Evolutionary conservation across 2,329 filamentous ascomycete genomes (phyloP).

Genomic region (Meredithiella fracta): DNA sequence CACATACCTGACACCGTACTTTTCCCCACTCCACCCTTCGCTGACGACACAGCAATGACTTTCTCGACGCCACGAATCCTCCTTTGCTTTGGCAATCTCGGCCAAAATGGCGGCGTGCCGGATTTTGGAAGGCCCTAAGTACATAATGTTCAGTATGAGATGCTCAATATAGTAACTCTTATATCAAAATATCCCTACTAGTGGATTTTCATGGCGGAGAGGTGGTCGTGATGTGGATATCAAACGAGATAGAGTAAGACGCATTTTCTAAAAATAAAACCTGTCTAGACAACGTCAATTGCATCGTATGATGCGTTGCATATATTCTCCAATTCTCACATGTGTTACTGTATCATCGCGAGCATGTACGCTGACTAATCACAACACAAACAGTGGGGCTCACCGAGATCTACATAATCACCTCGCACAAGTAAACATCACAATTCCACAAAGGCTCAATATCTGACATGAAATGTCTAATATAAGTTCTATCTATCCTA

Average conservation of each 20-base stretch:
- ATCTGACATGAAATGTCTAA: neutral
- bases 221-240: constrained; percentile 26
- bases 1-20: constrained; percentile 68
- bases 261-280: constrained; percentile 18
- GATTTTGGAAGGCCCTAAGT: constrained; percentile 67
- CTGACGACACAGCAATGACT: constrained; percentile 90
- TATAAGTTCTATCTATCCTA: constrained; percentile 3
- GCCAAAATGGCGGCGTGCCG: constrained; percentile 38
- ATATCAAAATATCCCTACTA: constrained; percentile 40
- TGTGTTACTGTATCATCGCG: neutral
- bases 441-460: too few relatives aligned
- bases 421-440: too few relatives aligned
- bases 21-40: constrained; percentile 96
- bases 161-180: neutral
- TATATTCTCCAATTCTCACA: too few relatives aligned
- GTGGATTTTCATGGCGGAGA: constrained; percentile 61
- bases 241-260: constrained; percentile 18
- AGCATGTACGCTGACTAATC: neutral
- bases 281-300: neutral
- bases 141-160: neutral
- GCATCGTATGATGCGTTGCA: neutral
- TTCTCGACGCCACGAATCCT: constrained; percentile 74
- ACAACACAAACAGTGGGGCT: neutral
- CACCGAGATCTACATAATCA: too few relatives aligned
- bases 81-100: constrained; percentile 64